Percentiles rank a stretch among this genome's conserved stretches.
phyloP scores from a whole-genome alignment of 805 yeast genomes.

The Kurtzmaniella cleridarum region DNA sequence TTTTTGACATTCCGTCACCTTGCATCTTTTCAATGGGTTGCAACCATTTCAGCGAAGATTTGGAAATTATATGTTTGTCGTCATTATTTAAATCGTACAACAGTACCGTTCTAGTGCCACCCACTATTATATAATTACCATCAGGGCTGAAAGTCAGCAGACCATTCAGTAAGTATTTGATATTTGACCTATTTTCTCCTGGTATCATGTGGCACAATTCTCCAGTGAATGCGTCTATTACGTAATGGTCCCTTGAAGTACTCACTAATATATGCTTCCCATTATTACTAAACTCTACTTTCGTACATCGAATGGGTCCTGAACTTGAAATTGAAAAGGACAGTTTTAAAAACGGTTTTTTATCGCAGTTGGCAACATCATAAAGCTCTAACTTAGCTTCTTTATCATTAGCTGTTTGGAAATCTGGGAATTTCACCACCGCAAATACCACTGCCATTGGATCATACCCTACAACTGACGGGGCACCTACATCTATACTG shows the following conservation, averaged over 20 bases:
- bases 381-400: constrained; percentile 41
- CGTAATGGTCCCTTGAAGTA: constrained; percentile 48
- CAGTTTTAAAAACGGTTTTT: constrained; percentile 44
- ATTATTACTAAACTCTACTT: constrained; percentile 73
- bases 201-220: constrained; percentile 16
- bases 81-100: constrained; percentile 23
- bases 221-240: constrained; percentile 71
- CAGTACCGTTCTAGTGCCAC: constrained; percentile 18
- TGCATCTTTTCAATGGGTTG: too few species aligned
- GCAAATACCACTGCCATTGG: constrained; percentile 83
- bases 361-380: constrained; percentile 53
- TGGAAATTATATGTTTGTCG: constrained; percentile 19
- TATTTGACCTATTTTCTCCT: constrained; percentile 5
- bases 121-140: constrained; percentile 34
- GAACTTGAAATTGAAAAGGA: constrained; percentile 10
- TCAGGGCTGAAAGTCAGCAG: constrained; percentile 34
- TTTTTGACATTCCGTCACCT: constrained; percentile 35
- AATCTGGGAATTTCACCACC: constrained; percentile 32
- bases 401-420: constrained; percentile 15
- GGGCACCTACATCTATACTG: constrained; percentile 43
- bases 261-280: constrained; percentile 61
- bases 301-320: constrained; percentile 44
- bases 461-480: constrained; percentile 65
- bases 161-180: constrained; percentile 29
- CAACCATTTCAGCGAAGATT: neutral